A percentile compares a stretch with the other conserved stretches of the same genome.
Conservation (phyloP, 2,329 filamentous ascomycete genomes). For the Septoria linicola region DNA sequence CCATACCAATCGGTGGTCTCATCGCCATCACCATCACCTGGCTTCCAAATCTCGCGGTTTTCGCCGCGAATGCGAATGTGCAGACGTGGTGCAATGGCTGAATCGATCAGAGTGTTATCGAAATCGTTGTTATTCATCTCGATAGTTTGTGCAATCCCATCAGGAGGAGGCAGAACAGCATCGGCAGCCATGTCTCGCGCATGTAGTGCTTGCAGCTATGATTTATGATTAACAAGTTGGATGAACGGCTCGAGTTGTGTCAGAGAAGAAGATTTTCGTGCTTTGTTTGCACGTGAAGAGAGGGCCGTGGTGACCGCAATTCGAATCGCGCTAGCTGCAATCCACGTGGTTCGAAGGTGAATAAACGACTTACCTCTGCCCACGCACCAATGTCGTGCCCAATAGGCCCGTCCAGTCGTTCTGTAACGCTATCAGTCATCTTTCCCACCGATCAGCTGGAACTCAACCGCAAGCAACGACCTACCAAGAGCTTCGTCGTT, state of each 20-base stretch:
- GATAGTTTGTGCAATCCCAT: constrained; percentile 18
- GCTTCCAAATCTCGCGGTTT: constrained; percentile 41
- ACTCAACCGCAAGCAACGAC: neutral
- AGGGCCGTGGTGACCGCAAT: neutral
- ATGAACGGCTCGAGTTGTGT: neutral
- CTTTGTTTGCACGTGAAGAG: too few species aligned
- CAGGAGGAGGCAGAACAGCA: constrained; percentile 5
- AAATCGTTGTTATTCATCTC: constrained; percentile 14
- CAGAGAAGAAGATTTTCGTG: neutral
- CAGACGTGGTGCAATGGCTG: constrained; percentile 22
- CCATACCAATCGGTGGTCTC: constrained; percentile 33
- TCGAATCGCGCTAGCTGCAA: neutral
- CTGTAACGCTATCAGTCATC: neutral
- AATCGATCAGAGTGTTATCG: constrained; percentile 20
- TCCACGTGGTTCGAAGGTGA: neutral
- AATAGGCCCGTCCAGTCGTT: too few species aligned
- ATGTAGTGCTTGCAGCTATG: neutral
- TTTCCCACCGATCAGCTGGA: neutral
- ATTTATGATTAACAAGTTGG: neutral
- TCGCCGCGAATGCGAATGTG: constrained; percentile 28
- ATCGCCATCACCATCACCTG: constrained; percentile 42
- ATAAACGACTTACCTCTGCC: constrained; percentile 8
- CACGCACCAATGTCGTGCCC: constrained; percentile 1
- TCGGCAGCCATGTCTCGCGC: neutral
- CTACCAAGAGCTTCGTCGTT: neutral